Evolutionary conservation across 495 filamentous ascomycete species (phyloP).

Genomic region (Immersiella caudata): DNA sequence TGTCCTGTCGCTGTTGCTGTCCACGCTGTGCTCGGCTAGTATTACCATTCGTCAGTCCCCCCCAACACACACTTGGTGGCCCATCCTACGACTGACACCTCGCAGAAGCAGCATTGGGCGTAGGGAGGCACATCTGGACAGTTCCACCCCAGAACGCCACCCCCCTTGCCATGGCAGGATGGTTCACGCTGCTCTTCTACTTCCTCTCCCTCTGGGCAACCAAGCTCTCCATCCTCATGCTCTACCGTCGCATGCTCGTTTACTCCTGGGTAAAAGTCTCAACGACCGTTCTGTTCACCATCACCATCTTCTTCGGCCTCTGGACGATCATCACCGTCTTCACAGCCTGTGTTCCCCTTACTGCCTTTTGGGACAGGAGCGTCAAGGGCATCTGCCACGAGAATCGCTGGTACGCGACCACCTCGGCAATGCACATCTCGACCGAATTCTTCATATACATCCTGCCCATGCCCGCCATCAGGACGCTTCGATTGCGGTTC

Average conservation of each 20-base stretch:
- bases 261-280: background rate
- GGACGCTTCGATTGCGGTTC: background rate
- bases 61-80: background rate
- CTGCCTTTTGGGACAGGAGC: background rate
- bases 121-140: background rate
- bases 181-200: background rate
- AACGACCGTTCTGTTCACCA: background rate
- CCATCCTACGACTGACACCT: background rate
- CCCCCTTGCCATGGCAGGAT: background rate
- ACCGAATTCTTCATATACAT: background rate
- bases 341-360: background rate
- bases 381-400: slow-evolving; percentile 1
- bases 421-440: background rate
- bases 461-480: background rate
- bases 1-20: background rate
- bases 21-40: background rate
- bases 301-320: background rate
- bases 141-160: background rate
- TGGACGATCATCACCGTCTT: background rate
- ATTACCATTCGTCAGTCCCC: background rate
- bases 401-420: background rate
- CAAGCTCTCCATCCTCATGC: slow-evolving; percentile 4
- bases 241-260: background rate
- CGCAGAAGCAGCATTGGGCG: background rate
- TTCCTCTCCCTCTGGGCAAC: slow-evolving; percentile 2